A percentile compares a stretch with the other conserved stretches of the same genome.
Evolutionary conservation across 768 basidiomycete genomes (phyloP).

Genomic region (Collybia nuda): DNA sequence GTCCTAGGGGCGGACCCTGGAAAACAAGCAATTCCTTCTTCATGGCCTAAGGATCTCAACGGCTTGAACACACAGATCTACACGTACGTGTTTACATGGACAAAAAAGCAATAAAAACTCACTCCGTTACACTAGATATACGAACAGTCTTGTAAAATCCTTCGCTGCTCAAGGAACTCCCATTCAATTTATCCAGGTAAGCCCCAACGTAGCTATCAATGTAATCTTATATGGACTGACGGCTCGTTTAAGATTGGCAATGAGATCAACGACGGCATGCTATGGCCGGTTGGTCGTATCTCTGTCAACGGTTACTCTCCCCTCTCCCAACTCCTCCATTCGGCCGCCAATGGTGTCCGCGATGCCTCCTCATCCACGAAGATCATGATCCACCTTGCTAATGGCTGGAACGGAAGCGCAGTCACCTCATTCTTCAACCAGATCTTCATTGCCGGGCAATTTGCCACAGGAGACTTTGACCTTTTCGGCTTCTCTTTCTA

Average conservation of each 20-base stretch:
- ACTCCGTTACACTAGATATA: slow-evolving; percentile 38
- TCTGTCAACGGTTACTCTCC: slow-evolving; percentile 50
- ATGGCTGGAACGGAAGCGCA: slow-evolving; percentile 53
- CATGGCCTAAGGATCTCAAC: slow-evolving; percentile 49
- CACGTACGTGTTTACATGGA: slow-evolving; percentile 30
- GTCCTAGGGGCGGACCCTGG: slow-evolving; percentile 62
- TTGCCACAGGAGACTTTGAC: slow-evolving; percentile 50
- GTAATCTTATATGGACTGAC: neutral
- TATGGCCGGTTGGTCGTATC: slow-evolving; percentile 60
- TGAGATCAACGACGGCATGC: slow-evolving; percentile 64
- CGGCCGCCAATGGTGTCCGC: slow-evolving; percentile 54
- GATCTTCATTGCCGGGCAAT: slow-evolving; percentile 52
- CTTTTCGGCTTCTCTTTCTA: slow-evolving; percentile 66
- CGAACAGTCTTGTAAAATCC: slow-evolving; percentile 46
- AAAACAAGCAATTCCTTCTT: slow-evolving; percentile 56
- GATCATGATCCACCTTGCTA: slow-evolving; percentile 60
- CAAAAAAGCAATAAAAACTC: neutral
- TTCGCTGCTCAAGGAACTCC: slow-evolving; percentile 56
- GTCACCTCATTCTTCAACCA: slow-evolving; percentile 49
- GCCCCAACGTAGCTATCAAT: slow-evolving; percentile 2
- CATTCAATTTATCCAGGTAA: slow-evolving; percentile 49
- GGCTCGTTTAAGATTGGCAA: slow-evolving; percentile 48
- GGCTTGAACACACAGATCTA: slow-evolving; percentile 60
- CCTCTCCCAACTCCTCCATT: slow-evolving; percentile 60
- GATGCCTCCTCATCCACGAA: slow-evolving; percentile 44